Evolutionary conservation across 2,329 filamentous ascomycete species (phyloP), one percentile per base, ranked within the genome.

Genomic region (Penicillium sp.): DNA sequence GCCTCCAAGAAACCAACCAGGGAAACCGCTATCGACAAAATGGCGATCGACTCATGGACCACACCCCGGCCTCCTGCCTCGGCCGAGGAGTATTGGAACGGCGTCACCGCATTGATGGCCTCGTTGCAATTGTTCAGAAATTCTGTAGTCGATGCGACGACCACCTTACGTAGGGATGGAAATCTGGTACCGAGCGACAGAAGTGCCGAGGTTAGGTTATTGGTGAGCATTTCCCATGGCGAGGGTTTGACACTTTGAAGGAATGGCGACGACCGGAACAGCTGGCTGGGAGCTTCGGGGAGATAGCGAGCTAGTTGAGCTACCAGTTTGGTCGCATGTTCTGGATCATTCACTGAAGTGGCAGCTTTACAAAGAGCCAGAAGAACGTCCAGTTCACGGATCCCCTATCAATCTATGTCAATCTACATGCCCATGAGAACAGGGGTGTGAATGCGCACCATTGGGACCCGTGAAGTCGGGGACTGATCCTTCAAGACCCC

Each of bases 351-450:
- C 23, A 97, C 81, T 21, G 86, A 83, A 3, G 91, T 88, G 3
- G 92, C 91, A 49, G 93, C 91, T 76, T 92, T 93, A 79, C 93
- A 97, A 23, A 99, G 81, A 39, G 94, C 91, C 23, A 97, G 78
- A 23, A 99, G 82, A 49, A 96, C 90, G 73, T 99, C 93, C 63
- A 96, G 88, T 79, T 99, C 95, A 67, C 90, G 87, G 50, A 92
- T 86, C 49, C 87, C 90, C 91, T 95, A 56, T 44, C 19, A 19
- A 49, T 53, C 37, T 45, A 50, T 23, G 49, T 54, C 43, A 40
- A 45, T 23, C 19, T 18, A 28, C 29, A 5, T 23, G 3, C 24
- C 16, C n/a, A 24, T 11, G 8, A 40, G n/a, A 5, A n/a, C 14
- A 19, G 37, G 34, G 18, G 34, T 11, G 21, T 21, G 7, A 14